phyloP scores from a whole-genome alignment of 2,329 filamentous ascomycete genomes.

The Epichloe baconii region DNA sequence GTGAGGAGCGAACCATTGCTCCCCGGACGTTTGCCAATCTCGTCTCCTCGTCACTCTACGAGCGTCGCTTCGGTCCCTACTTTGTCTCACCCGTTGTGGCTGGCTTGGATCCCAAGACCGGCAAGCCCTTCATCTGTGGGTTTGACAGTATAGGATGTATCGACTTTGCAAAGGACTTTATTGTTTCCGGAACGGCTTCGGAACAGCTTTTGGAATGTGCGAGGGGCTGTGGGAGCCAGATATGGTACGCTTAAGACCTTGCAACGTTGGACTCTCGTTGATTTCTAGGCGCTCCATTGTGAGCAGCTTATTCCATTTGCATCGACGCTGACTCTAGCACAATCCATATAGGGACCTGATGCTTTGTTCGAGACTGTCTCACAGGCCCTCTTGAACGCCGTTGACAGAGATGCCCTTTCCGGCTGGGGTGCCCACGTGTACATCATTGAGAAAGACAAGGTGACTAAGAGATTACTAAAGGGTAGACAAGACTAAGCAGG shows the following conservation, averaged over 20 bases:
- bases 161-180: slow-evolving; percentile 99
- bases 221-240: slow-evolving; percentile 97
- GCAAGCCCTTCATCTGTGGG: slow-evolving; percentile 94
- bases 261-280: background rate
- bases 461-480: slow-evolving; percentile 97
- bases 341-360: slow-evolving; percentile 56
- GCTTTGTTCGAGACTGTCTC: slow-evolving; percentile 98
- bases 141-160: slow-evolving; percentile 99
- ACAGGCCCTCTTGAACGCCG: slow-evolving; percentile 85
- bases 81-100: slow-evolving; percentile 93
- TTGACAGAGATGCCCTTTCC: slow-evolving; percentile 90
- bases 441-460: slow-evolving; percentile 99
- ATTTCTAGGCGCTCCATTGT: background rate
- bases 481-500: slow-evolving; percentile 72
- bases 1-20: slow-evolving; percentile 92
- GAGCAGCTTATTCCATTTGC: too few relatives aligned
- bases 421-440: slow-evolving; percentile 99
- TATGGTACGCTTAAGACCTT: slow-evolving; percentile 48
- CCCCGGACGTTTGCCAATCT: slow-evolving; percentile 95
- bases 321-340: background rate
- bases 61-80: slow-evolving; percentile 90
- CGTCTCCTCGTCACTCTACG: slow-evolving; percentile 81
- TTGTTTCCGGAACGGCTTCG: slow-evolving; percentile 88
- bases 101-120: slow-evolving; percentile 85
- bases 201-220: slow-evolving; percentile 97